These are phyloP conservation scores for Fusarium buxicola DNA, from an alignment of 2,329 filamentous ascomycete species.

Conservation along the genomic window DNA sequence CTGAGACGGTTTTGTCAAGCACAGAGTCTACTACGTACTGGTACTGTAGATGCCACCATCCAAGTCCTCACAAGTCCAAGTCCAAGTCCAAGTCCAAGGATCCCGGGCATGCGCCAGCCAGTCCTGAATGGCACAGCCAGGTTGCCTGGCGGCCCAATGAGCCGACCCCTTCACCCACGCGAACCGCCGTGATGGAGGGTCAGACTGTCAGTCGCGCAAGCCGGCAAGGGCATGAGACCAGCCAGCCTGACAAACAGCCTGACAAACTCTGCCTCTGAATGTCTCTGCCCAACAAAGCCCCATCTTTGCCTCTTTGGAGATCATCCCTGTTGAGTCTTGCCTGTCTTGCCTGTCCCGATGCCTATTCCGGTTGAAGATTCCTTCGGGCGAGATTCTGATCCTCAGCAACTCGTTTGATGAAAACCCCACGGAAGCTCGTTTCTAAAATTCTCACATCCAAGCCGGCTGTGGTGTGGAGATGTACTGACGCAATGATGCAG, in stretches of 20 bases:
- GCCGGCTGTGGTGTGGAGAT: slow-evolving; percentile 37
- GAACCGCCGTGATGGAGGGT: slow-evolving; percentile 43
- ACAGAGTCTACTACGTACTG: neutral
- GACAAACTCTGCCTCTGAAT: slow-evolving; percentile 22
- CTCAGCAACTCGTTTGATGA: slow-evolving; percentile 9
- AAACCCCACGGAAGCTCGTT: slow-evolving; percentile 3
- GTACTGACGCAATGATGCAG: slow-evolving; percentile 48
- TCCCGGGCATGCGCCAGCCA: slow-evolving; percentile 16
- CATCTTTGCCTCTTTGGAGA: slow-evolving; percentile 20
- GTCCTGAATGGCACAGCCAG: slow-evolving; percentile 22
- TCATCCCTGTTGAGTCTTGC: slow-evolving; percentile 1
- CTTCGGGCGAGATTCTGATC: slow-evolving; percentile 18
- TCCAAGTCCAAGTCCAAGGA: slow-evolving; percentile 22
- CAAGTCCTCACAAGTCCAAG: too few relatives aligned
- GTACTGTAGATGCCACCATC: slow-evolving; percentile 7
- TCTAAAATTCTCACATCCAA: slow-evolving; percentile 16
- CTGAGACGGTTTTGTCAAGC: slow-evolving; percentile 8
- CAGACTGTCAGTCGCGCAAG: slow-evolving; percentile 35
- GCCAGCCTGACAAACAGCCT: slow-evolving; percentile 31
- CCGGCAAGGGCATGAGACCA: slow-evolving; percentile 45
- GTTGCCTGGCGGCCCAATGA: slow-evolving; percentile 44
- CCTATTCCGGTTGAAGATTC: slow-evolving; percentile 3
- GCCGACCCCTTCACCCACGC: slow-evolving; percentile 38
- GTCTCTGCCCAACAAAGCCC: slow-evolving; percentile 38
- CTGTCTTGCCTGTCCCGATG: neutral